These are phyloP conservation scores for Cubamyces lactineus DNA, from an alignment of 768 basidiomycete species.

Conservation along the genomic window DNA sequence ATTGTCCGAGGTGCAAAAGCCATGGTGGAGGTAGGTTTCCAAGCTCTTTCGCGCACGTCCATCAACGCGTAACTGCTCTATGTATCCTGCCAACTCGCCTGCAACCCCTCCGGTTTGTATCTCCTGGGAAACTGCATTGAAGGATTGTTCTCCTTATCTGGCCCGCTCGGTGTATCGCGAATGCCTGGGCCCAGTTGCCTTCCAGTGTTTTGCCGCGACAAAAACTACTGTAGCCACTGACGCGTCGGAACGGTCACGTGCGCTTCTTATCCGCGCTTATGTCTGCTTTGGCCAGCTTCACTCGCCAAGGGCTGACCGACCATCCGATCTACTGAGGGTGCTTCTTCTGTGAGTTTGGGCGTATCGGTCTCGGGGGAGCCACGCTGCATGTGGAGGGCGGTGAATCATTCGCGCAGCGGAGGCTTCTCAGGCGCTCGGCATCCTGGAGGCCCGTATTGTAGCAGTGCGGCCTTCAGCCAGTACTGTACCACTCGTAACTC, in stretches of 20 bases:
- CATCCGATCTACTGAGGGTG: no score
- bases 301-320: no score
- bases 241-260: constrained; percentile 28
- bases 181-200: constrained; percentile 7
- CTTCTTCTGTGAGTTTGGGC: no score
- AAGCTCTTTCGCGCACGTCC: constrained; percentile 2
- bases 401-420: constrained; percentile 5
- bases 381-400: constrained; percentile 6
- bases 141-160: no score
- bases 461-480: no score
- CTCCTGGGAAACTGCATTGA: not conserved
- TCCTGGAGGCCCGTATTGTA: not conserved
- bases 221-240: constrained; percentile 1
- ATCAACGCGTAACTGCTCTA: not conserved
- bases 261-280: not conserved
- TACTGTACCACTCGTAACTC: no score
- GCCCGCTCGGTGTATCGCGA: not conserved
- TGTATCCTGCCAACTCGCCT: not conserved
- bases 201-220: constrained; percentile 6
- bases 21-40: constrained; percentile 7
- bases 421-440: constrained; percentile 2
- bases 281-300: not conserved
- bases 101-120: not conserved
- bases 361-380: not conserved
- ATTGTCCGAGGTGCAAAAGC: not conserved